phyloP scores from a whole-genome alignment of 2,329 filamentous ascomycete species.

The Pyrenochaeta sp. region DNA sequence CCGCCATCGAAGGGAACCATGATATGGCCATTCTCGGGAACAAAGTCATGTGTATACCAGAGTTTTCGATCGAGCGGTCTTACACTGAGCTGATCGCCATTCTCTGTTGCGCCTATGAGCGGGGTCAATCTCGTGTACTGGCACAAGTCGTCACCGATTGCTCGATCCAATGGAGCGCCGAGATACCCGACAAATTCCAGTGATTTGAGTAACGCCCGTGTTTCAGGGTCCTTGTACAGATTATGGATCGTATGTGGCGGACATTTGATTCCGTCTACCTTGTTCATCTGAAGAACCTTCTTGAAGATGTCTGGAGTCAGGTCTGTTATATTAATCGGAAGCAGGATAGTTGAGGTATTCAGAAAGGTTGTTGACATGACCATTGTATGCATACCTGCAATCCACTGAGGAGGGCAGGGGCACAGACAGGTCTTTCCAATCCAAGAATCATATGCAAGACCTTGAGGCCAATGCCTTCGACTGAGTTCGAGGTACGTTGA shows the following conservation, averaged over 20 bases:
- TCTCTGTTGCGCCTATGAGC: constrained; percentile 28
- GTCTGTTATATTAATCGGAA: constrained; percentile 7
- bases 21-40: constrained; percentile 19
- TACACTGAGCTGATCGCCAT: constrained; percentile 14
- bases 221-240: constrained; percentile 19
- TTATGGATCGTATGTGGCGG: constrained; percentile 19
- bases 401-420: constrained; percentile 26
- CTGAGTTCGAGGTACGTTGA: constrained; percentile 2
- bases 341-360: constrained; percentile 13
- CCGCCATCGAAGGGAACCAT: constrained; percentile 20
- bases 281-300: constrained; percentile 14
- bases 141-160: constrained; percentile 21
- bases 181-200: constrained; percentile 18
- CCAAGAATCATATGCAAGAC: constrained; percentile 19
- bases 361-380: constrained; percentile 13
- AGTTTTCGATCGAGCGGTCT: constrained; percentile 16
- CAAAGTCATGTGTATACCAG: constrained; percentile 25
- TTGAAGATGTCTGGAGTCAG: constrained; percentile 14
- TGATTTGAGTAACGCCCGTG: constrained; percentile 16
- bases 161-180: constrained; percentile 18
- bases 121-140: constrained; percentile 16
- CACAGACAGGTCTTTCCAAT: constrained; percentile 13
- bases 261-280: constrained; percentile 14
- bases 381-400: constrained; percentile 17
- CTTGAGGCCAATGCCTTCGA: constrained; percentile 19